Base-by-base conservation (phyloP, 306 rosid species). In the Lotus japonicus region DNA sequence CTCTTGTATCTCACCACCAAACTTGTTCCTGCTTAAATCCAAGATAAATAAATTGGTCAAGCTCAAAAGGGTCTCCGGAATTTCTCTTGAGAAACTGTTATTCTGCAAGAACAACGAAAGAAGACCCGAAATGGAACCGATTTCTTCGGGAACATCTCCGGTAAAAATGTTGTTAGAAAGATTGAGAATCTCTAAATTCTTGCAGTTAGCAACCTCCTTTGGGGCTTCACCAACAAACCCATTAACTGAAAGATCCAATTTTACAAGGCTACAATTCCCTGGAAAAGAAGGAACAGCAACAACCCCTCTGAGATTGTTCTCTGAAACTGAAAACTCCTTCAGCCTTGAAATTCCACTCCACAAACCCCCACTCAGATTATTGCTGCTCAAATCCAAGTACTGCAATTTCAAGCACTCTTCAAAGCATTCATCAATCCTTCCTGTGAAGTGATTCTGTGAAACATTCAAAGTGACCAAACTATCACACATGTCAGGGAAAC, bases 11-110 rank as follows among this genome's bases (percentile, higher is more conserved):
- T 89, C 81, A 0, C 88, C 91, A 38, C 85, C 52, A 58, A 92
- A 92, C 0, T 66, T 9, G 75, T 88, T 92, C 62, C 81, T 84
- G 81, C 97, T 89, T 81, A 92, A 68, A 86, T 92, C 98, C 92
- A 92, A 82, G 80, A 88, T 81, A 33, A 56, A 67, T 72, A 92
- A 78, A 2, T 80, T 80, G 39, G 2, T 77, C 87, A 92, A 83
- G 46, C 51, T 68, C 82, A 68, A 72, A 44, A 92, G 87, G 19
- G 88, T 31, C 38, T 81, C 81, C 0, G 98, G 97, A 46, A 92
- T 75, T 2, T 75, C 83, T 4, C 83, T 77, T 26, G 92, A 81
- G 13, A 92, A 88, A 2, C 69, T 84, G 75, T 89, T 92, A 61
- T 59, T 85, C 12, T 87, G 89, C 70, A 92, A 76, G 81, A 81